Conservation (phyloP, 495 filamentous ascomycete genomes). For the Bacidia gigantensis region DNA sequence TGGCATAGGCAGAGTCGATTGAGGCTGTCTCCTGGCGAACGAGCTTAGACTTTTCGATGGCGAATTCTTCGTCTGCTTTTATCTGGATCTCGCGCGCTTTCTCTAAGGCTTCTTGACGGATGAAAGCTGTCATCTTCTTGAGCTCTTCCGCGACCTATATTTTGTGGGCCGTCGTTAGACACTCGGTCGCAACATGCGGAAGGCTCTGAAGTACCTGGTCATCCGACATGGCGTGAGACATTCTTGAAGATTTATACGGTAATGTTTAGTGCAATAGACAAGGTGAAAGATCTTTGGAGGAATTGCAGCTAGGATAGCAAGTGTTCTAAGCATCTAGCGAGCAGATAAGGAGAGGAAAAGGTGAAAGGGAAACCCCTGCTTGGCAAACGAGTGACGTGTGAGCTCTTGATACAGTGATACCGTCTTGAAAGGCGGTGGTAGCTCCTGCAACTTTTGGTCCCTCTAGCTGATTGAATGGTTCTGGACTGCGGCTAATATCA, state of each 20-base stretch:
- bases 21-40: conserved; percentile 83
- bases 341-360: too few relatives aligned
- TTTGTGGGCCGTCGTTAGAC: conserved; percentile 3
- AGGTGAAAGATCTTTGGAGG: too few relatives aligned
- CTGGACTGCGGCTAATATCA: neutral
- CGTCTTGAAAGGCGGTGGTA: neutral
- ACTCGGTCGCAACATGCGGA: neutral
- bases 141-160: conserved; percentile 81
- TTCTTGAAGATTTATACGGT: too few relatives aligned
- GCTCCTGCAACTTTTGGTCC: neutral
- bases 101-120: conserved; percentile 92
- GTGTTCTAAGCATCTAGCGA: too few relatives aligned
- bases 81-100: conserved; percentile 87
- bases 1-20: conserved; percentile 86
- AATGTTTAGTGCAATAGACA: too few relatives aligned
- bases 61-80: conserved; percentile 97
- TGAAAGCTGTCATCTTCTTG: conserved; percentile 99
- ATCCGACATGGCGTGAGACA: conserved; percentile 94
- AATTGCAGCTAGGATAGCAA: too few relatives aligned
- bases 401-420: neutral
- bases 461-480: neutral
- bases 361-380: too few relatives aligned
- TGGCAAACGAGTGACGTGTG: neutral
- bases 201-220: conserved; percentile 58
- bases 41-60: conserved; percentile 96